Conservation (phyloP, 2,329 filamentous ascomycete genomes). For the Xenoacremonium recifei region DNA sequence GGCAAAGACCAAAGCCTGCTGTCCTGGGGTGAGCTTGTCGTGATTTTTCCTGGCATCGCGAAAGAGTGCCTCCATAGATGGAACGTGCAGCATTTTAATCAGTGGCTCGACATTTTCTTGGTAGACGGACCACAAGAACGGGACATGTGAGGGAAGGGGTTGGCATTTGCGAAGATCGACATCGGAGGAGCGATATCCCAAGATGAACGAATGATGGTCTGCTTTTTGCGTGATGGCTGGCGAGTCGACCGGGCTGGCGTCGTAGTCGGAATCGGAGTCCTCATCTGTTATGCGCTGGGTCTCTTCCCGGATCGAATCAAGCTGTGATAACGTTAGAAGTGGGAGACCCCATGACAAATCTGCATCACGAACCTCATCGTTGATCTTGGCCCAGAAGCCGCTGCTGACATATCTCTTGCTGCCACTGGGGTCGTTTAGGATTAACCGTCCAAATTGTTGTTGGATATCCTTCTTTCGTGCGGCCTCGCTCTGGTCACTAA, state of each 20-base stretch:
- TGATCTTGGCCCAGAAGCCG: constrained; percentile 73
- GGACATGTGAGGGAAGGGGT: constrained; percentile 63
- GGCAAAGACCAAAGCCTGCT: constrained; percentile 64
- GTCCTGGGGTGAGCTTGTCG: constrained; percentile 52
- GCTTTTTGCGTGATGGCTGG: constrained; percentile 32
- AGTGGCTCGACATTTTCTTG: constrained; percentile 73
- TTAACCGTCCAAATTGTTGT: constrained; percentile 63
- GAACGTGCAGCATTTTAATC: constrained; percentile 69
- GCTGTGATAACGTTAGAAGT: constrained; percentile 27
- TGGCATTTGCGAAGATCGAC: constrained; percentile 65
- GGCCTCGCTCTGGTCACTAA: constrained; percentile 35
- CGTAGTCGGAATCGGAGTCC: constrained; percentile 55
- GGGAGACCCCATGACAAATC: constrained; percentile 4
- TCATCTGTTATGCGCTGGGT: constrained; percentile 46
- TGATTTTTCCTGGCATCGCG: constrained; percentile 59
- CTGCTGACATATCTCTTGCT: constrained; percentile 73
- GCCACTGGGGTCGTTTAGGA: constrained; percentile 66
- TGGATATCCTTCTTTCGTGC: constrained; percentile 26
- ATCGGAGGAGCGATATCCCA: constrained; percentile 70
- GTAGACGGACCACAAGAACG: constrained; percentile 68
- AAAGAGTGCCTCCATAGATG: constrained; percentile 61
- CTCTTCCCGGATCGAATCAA: constrained; percentile 46
- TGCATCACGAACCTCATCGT: constrained; percentile 66
- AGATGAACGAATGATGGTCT: constrained; percentile 70
- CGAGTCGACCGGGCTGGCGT: constrained; percentile 52